Conservation (phyloP, 2,329 filamentous ascomycete genomes). For the Colletotrichum filicis region DNA sequence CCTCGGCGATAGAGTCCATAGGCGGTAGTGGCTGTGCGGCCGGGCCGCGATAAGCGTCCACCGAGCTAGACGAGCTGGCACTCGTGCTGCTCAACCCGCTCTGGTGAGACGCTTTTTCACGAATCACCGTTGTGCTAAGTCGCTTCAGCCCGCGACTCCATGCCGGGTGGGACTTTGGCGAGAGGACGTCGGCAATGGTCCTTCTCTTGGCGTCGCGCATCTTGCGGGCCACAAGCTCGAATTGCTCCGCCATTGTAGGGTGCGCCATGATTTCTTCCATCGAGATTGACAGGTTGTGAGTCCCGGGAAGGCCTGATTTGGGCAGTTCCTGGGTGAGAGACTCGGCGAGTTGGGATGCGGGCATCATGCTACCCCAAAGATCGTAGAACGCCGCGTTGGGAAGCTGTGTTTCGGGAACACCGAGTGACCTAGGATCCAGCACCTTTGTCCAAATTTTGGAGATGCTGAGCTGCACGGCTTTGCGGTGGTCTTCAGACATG, state of each 20-base stretch:
- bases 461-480: slow-evolving; percentile 54
- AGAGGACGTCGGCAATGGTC: slow-evolving; percentile 34
- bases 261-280: slow-evolving; percentile 62
- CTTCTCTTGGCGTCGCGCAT: slow-evolving; percentile 36
- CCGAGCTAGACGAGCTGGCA: slow-evolving; percentile 16
- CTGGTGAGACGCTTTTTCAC: neutral
- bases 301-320: slow-evolving; percentile 47
- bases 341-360: slow-evolving; percentile 58
- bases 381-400: slow-evolving; percentile 62
- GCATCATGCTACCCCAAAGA: slow-evolving; percentile 60
- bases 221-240: slow-evolving; percentile 52
- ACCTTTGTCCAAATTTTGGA: slow-evolving; percentile 56
- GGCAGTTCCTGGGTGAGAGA: slow-evolving; percentile 56
- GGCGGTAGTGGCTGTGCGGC: neutral
- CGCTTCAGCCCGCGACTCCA: slow-evolving; percentile 23
- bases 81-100: slow-evolving; percentile 12
- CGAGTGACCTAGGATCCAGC: slow-evolving; percentile 51
- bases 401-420: slow-evolving; percentile 53
- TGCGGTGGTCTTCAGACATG: slow-evolving; percentile 53
- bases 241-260: slow-evolving; percentile 61
- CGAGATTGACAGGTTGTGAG: slow-evolving; percentile 51
- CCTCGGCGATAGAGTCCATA: slow-evolving; percentile 20
- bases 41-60: slow-evolving; percentile 3
- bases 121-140: slow-evolving; percentile 15
- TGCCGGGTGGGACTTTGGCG: slow-evolving; percentile 34